Evolutionary conservation across 768 basidiomycete species (phyloP).

Genomic region (Agaricus subrufescens): DNA sequence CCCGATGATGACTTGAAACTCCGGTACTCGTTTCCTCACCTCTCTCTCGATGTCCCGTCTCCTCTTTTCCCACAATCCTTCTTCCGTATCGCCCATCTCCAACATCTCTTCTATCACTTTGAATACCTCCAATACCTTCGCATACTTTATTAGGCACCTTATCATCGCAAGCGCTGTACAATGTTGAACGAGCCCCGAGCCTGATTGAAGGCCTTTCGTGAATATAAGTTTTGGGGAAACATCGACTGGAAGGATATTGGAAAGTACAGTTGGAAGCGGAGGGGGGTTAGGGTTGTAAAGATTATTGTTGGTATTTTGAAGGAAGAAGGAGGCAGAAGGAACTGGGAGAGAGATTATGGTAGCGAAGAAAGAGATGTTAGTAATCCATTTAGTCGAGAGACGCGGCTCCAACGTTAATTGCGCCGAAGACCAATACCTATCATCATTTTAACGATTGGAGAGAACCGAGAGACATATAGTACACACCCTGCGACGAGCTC

Average conservation of each 20-base stretch:
- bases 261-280: constrained; percentile 61
- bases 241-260: constrained; percentile 72
- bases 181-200: constrained; percentile 77
- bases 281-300: constrained; percentile 74
- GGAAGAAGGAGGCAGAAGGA: constrained; percentile 58
- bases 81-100: constrained; percentile 50
- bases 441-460: not conserved
- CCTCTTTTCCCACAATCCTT: constrained; percentile 71
- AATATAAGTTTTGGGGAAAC: constrained; percentile 70
- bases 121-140: constrained; percentile 46
- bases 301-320: constrained; percentile 28
- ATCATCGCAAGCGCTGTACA: constrained; percentile 75
- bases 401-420: constrained; percentile 79
- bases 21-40: constrained; percentile 72
- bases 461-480: not conserved
- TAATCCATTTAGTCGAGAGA: constrained; percentile 86
- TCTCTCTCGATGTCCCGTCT: constrained; percentile 71
- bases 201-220: constrained; percentile 75
- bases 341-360: constrained; percentile 73
- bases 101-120: constrained; percentile 45
- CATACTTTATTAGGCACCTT: constrained; percentile 72
- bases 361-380: constrained; percentile 81
- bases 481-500: constrained; percentile 78
- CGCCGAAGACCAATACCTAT: constrained; percentile 68
- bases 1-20: constrained; percentile 80